These are phyloP conservation scores for Xenoacremonium recifei DNA, from an alignment of 2,329 filamentous ascomycete genomes.

Conservation along the genomic window DNA sequence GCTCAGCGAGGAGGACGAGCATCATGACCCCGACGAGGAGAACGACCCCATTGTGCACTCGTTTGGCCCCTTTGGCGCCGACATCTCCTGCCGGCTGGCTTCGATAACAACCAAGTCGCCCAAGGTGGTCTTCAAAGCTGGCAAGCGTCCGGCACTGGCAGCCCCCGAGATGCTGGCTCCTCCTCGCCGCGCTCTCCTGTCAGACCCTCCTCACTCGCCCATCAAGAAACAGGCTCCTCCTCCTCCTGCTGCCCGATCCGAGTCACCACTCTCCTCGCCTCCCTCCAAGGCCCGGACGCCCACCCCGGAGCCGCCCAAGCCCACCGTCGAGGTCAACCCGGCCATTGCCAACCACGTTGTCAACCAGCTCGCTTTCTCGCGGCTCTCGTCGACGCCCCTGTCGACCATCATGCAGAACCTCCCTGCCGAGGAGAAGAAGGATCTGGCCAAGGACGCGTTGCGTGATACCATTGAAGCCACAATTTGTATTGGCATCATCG, in stretches of 20 bases:
- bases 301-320: slow-evolving; percentile 17
- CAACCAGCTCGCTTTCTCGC: slow-evolving; percentile 94
- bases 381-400: slow-evolving; percentile 85
- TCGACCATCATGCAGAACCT: slow-evolving; percentile 88
- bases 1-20: slow-evolving; percentile 58
- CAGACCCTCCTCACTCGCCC: slow-evolving; percentile 22
- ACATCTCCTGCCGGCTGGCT: slow-evolving; percentile 78
- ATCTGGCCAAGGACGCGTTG: slow-evolving; percentile 62
- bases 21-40: slow-evolving; percentile 80
- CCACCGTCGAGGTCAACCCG: slow-evolving; percentile 36
- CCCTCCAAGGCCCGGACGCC: slow-evolving; percentile 17
- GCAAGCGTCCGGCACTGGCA: slow-evolving; percentile 19
- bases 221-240: too few species aligned
- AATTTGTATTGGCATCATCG: slow-evolving; percentile 82
- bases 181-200: slow-evolving; percentile 20
- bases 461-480: slow-evolving; percentile 71
- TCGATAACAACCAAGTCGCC: slow-evolving; percentile 73
- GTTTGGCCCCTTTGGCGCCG: slow-evolving; percentile 85
- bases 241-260: slow-evolving; percentile 16
- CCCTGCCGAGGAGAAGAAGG: slow-evolving; percentile 62
- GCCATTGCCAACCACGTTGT: slow-evolving; percentile 78
- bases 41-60: slow-evolving; percentile 92
- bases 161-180: slow-evolving; percentile 23
- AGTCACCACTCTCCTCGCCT: slow-evolving; percentile 27
- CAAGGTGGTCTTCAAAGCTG: slow-evolving; percentile 35